Evolutionary conservation across 129 eudicot species (phyloP).

Genomic region (Flaveria bidentis): DNA sequence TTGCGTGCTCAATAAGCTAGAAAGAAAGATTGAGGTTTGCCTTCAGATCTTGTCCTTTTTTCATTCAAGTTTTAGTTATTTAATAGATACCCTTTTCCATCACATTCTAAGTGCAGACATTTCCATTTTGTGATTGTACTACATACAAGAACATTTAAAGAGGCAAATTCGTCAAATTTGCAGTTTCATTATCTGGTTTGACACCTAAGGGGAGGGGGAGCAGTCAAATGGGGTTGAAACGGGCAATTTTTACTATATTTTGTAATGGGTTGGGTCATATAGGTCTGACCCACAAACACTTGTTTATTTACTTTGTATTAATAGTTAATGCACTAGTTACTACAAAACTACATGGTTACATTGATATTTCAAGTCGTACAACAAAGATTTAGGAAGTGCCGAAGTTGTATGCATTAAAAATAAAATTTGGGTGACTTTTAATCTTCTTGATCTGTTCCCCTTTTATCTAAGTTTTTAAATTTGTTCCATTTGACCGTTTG

Average conservation of each 20-base stretch:
- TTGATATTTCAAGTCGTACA: neutral
- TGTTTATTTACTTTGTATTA: neutral
- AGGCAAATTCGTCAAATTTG: neutral
- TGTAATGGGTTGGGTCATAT: neutral
- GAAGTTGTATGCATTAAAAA: neutral
- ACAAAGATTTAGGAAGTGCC: neutral
- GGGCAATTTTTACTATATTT: neutral
- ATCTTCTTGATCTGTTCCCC: neutral
- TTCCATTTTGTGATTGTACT: neutral
- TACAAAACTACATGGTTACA: neutral
- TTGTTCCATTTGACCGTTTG: neutral
- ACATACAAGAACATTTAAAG: neutral
- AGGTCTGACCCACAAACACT: neutral
- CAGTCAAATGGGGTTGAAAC: neutral
- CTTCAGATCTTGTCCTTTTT: neutral
- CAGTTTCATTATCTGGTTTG: neutral
- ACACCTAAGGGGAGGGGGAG: neutral
- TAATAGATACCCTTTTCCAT: neutral
- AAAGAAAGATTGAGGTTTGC: conserved; percentile 84
- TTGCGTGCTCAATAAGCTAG: conserved; percentile 76
- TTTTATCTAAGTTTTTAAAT: neutral
- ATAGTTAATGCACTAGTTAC: neutral
- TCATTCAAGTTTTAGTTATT: conserved; percentile 9
- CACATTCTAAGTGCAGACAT: neutral
- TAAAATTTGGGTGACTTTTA: neutral